Base-by-base conservation (phyloP, 2,329 filamentous ascomycete genomes). In the Pseudomassariella vexata region DNA sequence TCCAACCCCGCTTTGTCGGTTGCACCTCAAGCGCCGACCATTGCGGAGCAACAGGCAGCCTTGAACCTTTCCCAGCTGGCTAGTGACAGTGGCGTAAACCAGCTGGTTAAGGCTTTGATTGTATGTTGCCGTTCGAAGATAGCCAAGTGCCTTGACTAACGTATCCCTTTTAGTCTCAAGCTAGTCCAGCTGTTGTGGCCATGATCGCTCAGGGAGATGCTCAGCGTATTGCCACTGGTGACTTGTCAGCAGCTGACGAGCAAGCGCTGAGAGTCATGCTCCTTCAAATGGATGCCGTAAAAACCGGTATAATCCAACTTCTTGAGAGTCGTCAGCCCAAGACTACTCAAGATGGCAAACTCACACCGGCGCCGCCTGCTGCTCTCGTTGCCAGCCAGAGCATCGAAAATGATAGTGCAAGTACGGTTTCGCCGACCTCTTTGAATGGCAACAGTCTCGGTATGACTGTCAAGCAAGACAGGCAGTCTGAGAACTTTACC, bases 41-140 rank as follows among this genome's bases (percentile, higher is more conserved):
- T 84, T 14, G 66, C 71, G 32, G 75, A 84, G 53, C 71, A 82
- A 49, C 79, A 84, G 49, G 70, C 77, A 25, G 79, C 78, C 5
- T 65, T 85, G 38, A 78, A 76, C 38, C 64, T 87, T 19, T 65
- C 71, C 26, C 68, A 73, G 39, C 61, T 85, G 28, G 65, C 64
- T 34, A 57, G 58, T 32, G 64, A 68, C 16, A 61, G 73, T 30
- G 62, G 65, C 19, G 50, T 79, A 30, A 60, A 68, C 36, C 63
- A 63, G 30, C 66, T 85, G 36, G 64, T 79, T 32, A 64, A 74
- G 38, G 67, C 73, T 32, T 65, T 85, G 41, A 64, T 83, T 42
- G 79, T 84, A 63, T 65, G 78, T 70, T 41, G n/a, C n/a, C n/a
- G n/a, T n/a, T n/a, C n/a, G n/a, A n/a, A n/a, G 35, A 32, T n/a